These are phyloP conservation scores for Panaeolus papilionaceus DNA, from an alignment of 768 basidiomycete species.

Conservation along the genomic window DNA sequence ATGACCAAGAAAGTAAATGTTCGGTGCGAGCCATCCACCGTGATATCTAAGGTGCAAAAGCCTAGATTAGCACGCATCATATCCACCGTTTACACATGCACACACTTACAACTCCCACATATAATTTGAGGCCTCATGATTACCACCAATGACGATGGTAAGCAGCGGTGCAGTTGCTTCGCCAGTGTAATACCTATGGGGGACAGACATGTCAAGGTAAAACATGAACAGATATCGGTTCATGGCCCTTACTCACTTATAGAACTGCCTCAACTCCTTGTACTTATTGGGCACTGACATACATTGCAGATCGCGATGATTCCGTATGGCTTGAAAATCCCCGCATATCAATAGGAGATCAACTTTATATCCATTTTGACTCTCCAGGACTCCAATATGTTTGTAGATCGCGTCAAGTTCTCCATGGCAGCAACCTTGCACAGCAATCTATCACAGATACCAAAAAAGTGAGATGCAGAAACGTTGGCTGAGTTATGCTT, in stretches of 20 bases:
- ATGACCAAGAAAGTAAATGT: slow-evolving; percentile 95
- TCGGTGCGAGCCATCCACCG: slow-evolving; percentile 95
- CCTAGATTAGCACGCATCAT: not conserved
- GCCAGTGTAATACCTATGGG: slow-evolving; percentile 83
- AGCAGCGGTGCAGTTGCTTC: slow-evolving; percentile 81
- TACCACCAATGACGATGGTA: slow-evolving; percentile 96
- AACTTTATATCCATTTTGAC: slow-evolving; percentile 65
- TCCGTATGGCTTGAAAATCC: slow-evolving; percentile 94
- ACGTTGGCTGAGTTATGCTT: not conserved
- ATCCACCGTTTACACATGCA: slow-evolving; percentile 14
- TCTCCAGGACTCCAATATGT: slow-evolving; percentile 69
- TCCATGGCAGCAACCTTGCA: slow-evolving; percentile 97
- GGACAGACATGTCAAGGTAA: slow-evolving; percentile 13
- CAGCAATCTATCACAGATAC: slow-evolving; percentile 65
- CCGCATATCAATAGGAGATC: slow-evolving; percentile 93
- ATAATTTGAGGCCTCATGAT: slow-evolving; percentile 97
- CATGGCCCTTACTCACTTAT: slow-evolving; percentile 64
- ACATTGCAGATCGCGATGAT: slow-evolving; percentile 81
- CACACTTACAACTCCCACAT: slow-evolving; percentile 88
- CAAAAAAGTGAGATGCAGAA: not conserved
- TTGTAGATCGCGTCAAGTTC: slow-evolving; percentile 87
- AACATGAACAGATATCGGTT: slow-evolving; percentile 16
- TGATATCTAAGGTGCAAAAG: slow-evolving; percentile 67
- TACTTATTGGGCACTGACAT: slow-evolving; percentile 95
- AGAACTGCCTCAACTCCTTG: slow-evolving; percentile 81